These are phyloP conservation scores for Aspergillus persii DNA, from an alignment of 2,329 filamentous ascomycete genomes.

Conservation along the genomic window DNA sequence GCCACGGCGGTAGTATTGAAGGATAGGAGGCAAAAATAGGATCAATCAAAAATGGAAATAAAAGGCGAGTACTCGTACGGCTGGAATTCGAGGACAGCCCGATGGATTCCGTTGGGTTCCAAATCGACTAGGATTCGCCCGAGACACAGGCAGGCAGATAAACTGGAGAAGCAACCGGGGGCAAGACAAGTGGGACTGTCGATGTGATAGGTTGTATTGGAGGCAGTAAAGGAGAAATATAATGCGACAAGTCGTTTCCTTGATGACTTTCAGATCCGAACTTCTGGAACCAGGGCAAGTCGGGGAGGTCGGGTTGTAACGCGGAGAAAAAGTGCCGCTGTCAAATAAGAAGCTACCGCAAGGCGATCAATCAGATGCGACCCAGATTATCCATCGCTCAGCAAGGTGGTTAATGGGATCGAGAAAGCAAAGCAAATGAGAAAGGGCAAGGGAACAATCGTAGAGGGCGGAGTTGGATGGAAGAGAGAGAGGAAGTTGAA, in stretches of 20 bases:
- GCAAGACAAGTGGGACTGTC: slow-evolving; percentile 11
- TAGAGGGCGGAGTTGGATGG: background rate
- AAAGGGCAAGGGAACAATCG: background rate
- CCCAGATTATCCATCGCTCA: background rate
- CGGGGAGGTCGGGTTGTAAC: slow-evolving; percentile 13
- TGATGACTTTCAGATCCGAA: slow-evolving; percentile 5
- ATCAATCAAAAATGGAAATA: background rate
- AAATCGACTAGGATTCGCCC: slow-evolving; percentile 10
- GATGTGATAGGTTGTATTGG: slow-evolving; percentile 16
- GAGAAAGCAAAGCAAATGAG: background rate
- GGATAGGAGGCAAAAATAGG: background rate
- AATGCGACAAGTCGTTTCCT: slow-evolving; percentile 2
- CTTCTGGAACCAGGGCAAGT: slow-evolving; percentile 4
- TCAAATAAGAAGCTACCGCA: slow-evolving; percentile 11
- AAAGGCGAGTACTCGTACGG: background rate
- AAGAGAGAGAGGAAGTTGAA: background rate
- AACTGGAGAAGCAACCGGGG: slow-evolving; percentile 1
- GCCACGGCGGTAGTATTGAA: slow-evolving; percentile 8
- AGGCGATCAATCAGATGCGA: background rate
- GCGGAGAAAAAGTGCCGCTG: slow-evolving; percentile 17
- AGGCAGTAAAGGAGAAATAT: background rate
- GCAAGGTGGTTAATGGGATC: background rate
- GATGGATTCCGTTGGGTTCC: slow-evolving; percentile 13
- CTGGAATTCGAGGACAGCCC: slow-evolving; percentile 4
- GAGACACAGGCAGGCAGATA: slow-evolving; percentile 2